phyloP scores from a whole-genome alignment of 768 basidiomycete genomes.

The Hericium alpestre region DNA sequence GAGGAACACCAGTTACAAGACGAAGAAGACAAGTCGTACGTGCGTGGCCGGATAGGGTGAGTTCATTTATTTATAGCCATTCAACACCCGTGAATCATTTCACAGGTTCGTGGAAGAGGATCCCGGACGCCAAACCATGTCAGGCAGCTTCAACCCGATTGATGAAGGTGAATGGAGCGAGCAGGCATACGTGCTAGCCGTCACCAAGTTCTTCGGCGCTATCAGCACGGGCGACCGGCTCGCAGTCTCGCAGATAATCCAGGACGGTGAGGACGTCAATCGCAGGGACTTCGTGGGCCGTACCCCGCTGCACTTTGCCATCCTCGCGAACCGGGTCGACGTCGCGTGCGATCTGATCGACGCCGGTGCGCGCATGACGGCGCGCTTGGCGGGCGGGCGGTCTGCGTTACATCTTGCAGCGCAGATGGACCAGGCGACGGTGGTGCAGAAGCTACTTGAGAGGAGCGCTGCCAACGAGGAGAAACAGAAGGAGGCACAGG shows the following conservation, averaged over 20 bases:
- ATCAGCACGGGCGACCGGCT: conserved; percentile 36
- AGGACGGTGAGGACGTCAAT: conserved; percentile 36
- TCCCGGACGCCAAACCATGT: conserved; percentile 49
- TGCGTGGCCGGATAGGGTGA: conserved; percentile 25
- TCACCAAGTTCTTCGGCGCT: conserved; percentile 45
- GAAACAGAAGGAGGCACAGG: conserved; percentile 16
- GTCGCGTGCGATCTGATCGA: conserved; percentile 43
- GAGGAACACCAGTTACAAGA: conserved; percentile 44
- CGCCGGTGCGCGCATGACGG: conserved; percentile 43
- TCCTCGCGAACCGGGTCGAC: conserved; percentile 34
- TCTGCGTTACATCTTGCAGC: conserved; percentile 47
- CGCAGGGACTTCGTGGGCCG: conserved; percentile 54
- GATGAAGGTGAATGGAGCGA: conserved; percentile 58
- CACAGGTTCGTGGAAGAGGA: conserved; percentile 48
- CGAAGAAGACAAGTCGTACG: conserved; percentile 42
- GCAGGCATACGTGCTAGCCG: conserved; percentile 46
- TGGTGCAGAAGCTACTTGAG: conserved; percentile 42
- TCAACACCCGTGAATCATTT: not conserved
- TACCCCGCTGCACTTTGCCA: conserved; percentile 47
- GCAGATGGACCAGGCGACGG: conserved; percentile 29
- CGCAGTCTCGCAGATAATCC: conserved; percentile 29
- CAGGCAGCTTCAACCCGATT: conserved; percentile 57
- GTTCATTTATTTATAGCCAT: not conserved
- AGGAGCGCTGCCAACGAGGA: conserved; percentile 28
- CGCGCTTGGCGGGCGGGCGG: conserved; percentile 46